A percentile compares a stretch with the other conserved stretches of the same genome.
phyloP scores from a whole-genome alignment of 257 asterid genomes.

The Solanum clarkiae region DNA sequence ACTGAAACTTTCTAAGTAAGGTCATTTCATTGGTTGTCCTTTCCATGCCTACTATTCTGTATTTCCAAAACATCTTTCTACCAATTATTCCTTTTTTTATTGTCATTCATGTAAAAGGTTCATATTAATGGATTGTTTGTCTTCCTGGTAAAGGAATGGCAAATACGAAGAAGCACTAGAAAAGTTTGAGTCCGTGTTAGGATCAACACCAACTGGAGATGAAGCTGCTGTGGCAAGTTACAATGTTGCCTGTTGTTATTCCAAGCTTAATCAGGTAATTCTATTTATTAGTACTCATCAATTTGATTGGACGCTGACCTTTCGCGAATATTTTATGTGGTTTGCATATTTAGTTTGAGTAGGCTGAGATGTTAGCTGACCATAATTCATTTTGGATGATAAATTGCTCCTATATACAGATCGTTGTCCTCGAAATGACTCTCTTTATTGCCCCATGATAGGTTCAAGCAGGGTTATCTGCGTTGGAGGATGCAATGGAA shows the following conservation, averaged over 20 bases:
- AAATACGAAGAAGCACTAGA: conserved; percentile 75
- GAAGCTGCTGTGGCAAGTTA: conserved; percentile 83
- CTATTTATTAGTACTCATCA: background rate
- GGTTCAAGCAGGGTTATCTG: conserved; percentile 85
- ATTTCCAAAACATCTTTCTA: background rate
- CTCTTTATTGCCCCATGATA: conserved; percentile 5
- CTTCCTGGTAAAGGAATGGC: conserved; percentile 32
- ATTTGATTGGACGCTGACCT: background rate
- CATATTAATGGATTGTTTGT: background rate
- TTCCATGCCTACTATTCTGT: background rate
- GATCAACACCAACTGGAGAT: conserved; percentile 61
- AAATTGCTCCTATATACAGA: background rate
- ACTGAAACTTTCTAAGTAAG: conserved; percentile 70
- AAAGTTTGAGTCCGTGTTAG: conserved; percentile 79
- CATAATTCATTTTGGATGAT: background rate
- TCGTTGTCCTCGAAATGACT: background rate
- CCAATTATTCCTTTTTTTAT: background rate
- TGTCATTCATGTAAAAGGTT: background rate
- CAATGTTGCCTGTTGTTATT: conserved; percentile 92
- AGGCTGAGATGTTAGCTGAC: background rate
- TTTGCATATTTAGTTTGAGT: background rate
- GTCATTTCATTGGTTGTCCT: background rate
- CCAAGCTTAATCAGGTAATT: conserved; percentile 76
- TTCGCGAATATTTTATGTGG: background rate
- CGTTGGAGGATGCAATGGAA: conserved; percentile 57